Base-by-base conservation (phyloP, 106 monocot genomes). In the Agapanthus africanus region DNA sequence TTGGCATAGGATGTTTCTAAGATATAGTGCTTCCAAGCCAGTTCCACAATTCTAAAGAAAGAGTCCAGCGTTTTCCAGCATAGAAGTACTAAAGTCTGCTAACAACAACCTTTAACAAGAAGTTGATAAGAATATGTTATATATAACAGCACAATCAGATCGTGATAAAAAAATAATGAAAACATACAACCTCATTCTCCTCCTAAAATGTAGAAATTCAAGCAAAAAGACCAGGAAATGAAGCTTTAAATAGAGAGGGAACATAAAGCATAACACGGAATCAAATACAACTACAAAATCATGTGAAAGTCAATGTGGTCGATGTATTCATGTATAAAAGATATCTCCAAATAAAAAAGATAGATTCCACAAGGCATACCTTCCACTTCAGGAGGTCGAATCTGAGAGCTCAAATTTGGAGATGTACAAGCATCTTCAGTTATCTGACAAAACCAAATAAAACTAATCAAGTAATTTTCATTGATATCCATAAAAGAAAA, bases 371-470 rank as follows among this genome's bases (percentile, higher is more conserved):
- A 7, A 63, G 14, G 37, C 35, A 63, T 63, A 63, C 63, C 63
- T 38, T 63, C 63, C 9, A 18, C 63, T 38, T 21, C 63, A 38
- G 35, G 36, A 63, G 63, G 63, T 2, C 19, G 38, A 63, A 38
- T n/a, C 21, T 22, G 37, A 16, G 37, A 19, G 21, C 63, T 22
- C 19, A 16, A 38, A 38, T 36, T 38, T 63, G 19, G 7, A n/a
- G 37, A 22, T 37, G 38, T 63, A 25, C 37, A 63, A 37, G 37
- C 35, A 37, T 38, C 63, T 63, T 63, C 63, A 19, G 37, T 63
- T 37, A 63, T 30, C 63, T 63, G 63, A 62, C 37, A 38, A 63
- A 33, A 33, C 18, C 22, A 13, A 18, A 63, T 37, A 8, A 63
- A 63, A 23, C 4, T 61, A 56, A 56, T 56, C 54, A 56, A 56